Conservation (phyloP, 768 basidiomycete genomes). For the Russula vinacea region DNA sequence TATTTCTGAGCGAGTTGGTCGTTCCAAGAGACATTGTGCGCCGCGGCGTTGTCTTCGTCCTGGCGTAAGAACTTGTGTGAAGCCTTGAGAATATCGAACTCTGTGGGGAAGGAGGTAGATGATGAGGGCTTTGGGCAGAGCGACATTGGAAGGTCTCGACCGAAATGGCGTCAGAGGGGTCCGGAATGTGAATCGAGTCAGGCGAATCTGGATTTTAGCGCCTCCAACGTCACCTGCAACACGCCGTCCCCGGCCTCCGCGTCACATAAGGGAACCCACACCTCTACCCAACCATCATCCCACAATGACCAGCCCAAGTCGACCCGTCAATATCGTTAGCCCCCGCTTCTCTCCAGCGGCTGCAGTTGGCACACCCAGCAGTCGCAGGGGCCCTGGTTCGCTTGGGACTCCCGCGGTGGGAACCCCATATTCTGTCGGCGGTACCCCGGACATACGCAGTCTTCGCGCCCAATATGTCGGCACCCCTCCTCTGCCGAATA, state of each 20-base stretch:
- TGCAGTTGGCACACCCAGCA: conserved; percentile 25
- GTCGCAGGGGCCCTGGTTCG: conserved; percentile 14
- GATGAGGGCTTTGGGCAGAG: conserved; percentile 10
- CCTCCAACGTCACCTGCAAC: conserved; percentile 1
- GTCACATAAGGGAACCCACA: background rate
- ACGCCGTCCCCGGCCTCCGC: background rate
- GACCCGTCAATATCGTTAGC: conserved; percentile 32
- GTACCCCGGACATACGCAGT: conserved; percentile 62
- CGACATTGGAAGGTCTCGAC: conserved; percentile 12
- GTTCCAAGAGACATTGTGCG: conserved; percentile 56
- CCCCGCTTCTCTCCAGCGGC: conserved; percentile 18
- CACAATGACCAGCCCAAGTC: conserved; percentile 29
- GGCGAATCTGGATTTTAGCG: background rate
- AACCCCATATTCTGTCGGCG: conserved; percentile 52
- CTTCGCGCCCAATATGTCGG: conserved; percentile 65
- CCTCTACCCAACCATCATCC: background rate
- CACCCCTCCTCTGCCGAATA: conserved; percentile 50
- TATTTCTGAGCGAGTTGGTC: conserved; percentile 86
- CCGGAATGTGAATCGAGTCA: background rate
- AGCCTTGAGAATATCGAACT: conserved; percentile 74
- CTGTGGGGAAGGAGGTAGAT: conserved; percentile 37
- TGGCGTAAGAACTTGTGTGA: conserved; percentile 64
- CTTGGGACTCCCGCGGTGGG: conserved; percentile 24
- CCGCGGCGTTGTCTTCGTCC: conserved; percentile 50
- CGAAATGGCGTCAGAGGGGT: conserved; percentile 4